Base-by-base conservation (phyloP, 345 rosid genomes). In the Nephelium lappaceum region DNA sequence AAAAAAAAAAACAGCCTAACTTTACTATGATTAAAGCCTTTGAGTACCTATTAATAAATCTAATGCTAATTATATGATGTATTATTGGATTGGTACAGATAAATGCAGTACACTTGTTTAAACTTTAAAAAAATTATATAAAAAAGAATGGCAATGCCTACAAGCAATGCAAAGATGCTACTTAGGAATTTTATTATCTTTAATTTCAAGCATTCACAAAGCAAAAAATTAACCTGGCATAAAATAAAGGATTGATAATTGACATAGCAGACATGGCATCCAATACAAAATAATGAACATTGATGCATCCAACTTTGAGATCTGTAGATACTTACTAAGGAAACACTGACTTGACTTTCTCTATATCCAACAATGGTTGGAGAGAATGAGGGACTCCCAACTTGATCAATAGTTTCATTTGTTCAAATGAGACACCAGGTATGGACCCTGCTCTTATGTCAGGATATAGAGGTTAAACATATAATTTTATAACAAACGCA, bases 351-450 rank as follows among this genome's bases (percentile, higher is more conserved):
- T 89, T 95, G 67, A 90, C 91, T 85, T 87, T 84, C 41, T 88
- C 93, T 0, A 91, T 80, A 84, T 93, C 95, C 77, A 95, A 84
- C 4, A 82, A 85, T 38, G 88, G 89, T 74, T 92, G 97, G 64
- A 95, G 92, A 76, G 95, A 88, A 83, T 51, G 90, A 67, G 98
- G 99, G 72, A 95, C 97, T 75, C 99, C 98, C 36, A 93, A 88
- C 88, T 92, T 95, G 81, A 95, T 88, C 83, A 85, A 84, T 38
- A 93, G 85, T 82, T 95, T 95, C 99, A 95, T 91, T 83, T 95
- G 92, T 63, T 80, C 98, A 82, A 88, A 90, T 53, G 97, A 65
- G 77, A 93, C 91, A 64, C 99, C 99, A 42, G 97, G 97, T 77
- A 93, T 91, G 23, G 99, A 91, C 68, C 98, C 98, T 95, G 93